These are phyloP conservation scores for Peziza echinospora DNA, from an alignment of 495 filamentous ascomycete species.

Conservation along the genomic window DNA sequence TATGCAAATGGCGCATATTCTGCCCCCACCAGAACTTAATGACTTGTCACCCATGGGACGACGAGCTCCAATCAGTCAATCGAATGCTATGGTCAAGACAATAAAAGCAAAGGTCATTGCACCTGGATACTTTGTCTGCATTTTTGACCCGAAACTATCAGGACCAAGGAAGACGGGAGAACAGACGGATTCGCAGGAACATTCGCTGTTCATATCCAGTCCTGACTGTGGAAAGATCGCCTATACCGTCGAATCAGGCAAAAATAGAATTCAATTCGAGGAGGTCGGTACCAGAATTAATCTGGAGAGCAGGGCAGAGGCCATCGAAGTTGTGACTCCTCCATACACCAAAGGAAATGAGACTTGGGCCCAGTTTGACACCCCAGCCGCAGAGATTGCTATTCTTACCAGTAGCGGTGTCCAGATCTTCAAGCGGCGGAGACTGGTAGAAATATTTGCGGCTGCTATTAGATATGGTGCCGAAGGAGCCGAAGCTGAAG, in stretches of 20 bases:
- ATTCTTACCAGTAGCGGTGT: slow-evolving; percentile 79
- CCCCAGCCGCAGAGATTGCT: slow-evolving; percentile 56
- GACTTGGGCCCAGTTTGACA: slow-evolving; percentile 78
- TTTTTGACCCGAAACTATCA: slow-evolving; percentile 26
- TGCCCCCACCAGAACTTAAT: slow-evolving; percentile 51
- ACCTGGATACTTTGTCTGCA: slow-evolving; percentile 77
- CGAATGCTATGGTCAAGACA: slow-evolving; percentile 13
- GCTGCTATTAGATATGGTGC: slow-evolving; percentile 47
- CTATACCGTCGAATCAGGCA: slow-evolving; percentile 29
- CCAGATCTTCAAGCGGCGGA: slow-evolving; percentile 56
- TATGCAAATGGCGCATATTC: slow-evolving; percentile 91
- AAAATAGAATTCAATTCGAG: slow-evolving; percentile 24
- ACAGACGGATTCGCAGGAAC: slow-evolving; percentile 25
- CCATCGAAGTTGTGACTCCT: slow-evolving; percentile 49
- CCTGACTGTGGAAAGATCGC: slow-evolving; percentile 69
- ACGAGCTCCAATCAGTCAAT: slow-evolving; percentile 13
- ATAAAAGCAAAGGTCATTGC: slow-evolving; percentile 24
- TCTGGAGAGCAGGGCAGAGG: slow-evolving; percentile 47
- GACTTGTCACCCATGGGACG: neutral
- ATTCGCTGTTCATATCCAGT: slow-evolving; percentile 61
- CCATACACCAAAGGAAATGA: slow-evolving; percentile 74
- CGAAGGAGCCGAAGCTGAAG: slow-evolving; percentile 52
- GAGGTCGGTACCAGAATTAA: slow-evolving; percentile 60
- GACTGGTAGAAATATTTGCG: slow-evolving; percentile 85
- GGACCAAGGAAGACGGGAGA: too few relatives aligned